Evolutionary conservation across 768 basidiomycete genomes (phyloP), one percentile per base, ranked within the genome.

Genomic region (Heimioporus sp.): DNA sequence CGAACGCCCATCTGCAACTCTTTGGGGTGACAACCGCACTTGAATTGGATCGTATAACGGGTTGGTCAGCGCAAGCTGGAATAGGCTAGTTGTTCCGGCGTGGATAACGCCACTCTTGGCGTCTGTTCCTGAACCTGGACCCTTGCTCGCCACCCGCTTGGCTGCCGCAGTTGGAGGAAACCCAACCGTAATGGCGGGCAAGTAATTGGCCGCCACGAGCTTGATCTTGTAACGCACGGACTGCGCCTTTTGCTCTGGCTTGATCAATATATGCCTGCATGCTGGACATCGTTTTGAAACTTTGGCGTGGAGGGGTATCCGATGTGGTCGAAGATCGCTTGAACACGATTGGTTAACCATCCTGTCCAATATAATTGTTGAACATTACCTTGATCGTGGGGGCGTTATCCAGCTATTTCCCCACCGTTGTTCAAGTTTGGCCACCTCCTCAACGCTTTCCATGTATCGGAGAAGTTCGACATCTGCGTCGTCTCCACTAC

Each of bases 191-290:
- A 98, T 89, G 3, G 87, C 81, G 1, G 97, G 97, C 15, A 99
- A 77, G 70, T 98, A 98, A 66, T 90, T 96, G 28, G 91, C 83
- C 0, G 96, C 97, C 51, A 96, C 91, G 46, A 98, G 85, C 70
- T 98, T 98, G 72, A 99, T 98, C 73, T 98, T 98, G 78, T 87
- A 98, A 16, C 92, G 83, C 35, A 90, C 87, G 16, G 91, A 93
- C 60, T 93, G 92, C 0, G 94, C 88, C 66, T 99, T 99, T 64
- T 95, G 90, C 67, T 99, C 97, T 4, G 97, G 97, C 67, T 98
- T 97, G 72, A 98, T 97, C 56, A 99, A 81, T 60, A 98, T 97
- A 69, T 98, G 96, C 16, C 90, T 86, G 66, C 97, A 99, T 2
- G 78, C 80, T 13, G 93, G 87, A 73, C 97, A 99, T 5, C 97